Evolutionary conservation across 2,329 filamentous ascomycete genomes (phyloP).

Genomic region (Aspergillus spinulosporus): DNA sequence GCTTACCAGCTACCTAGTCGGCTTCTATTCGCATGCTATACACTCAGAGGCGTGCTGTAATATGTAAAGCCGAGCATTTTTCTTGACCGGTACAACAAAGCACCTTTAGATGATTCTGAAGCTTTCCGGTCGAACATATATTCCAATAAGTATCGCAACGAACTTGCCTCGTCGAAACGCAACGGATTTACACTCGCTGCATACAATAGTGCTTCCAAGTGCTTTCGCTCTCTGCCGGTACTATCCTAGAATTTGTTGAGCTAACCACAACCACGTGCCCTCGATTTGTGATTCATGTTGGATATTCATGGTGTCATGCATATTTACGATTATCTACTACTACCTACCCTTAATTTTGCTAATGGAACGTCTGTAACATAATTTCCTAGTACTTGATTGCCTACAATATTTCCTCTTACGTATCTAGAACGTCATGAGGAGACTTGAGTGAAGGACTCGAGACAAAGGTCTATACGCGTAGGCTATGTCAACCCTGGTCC

Average conservation of each 20-base stretch:
- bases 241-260: slow-evolving; percentile 6
- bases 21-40: neutral
- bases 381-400: neutral
- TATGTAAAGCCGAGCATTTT: neutral
- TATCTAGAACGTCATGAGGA: no score
- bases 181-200: neutral
- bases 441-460: no score
- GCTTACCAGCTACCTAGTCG: neutral
- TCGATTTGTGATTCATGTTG: slow-evolving; percentile 9
- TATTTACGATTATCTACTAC: slow-evolving; percentile 14
- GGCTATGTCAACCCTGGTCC: no score
- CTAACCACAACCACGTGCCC: neutral
- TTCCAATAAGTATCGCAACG: slow-evolving; percentile 1
- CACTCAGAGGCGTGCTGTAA: neutral
- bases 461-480: no score
- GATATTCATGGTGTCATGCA: slow-evolving; percentile 7
- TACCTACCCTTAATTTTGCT: slow-evolving; percentile 7
- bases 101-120: neutral
- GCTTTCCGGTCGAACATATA: neutral
- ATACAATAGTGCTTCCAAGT: slow-evolving; percentile 1
- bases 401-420: no score
- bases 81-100: neutral
- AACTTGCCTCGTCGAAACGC: neutral
- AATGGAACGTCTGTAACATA: slow-evolving; percentile 21
- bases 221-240: neutral